A percentile compares a stretch with the other conserved stretches of the same genome.
phyloP scores from a whole-genome alignment of 345 rosid genomes.

The Lumnitzera racemosa region DNA sequence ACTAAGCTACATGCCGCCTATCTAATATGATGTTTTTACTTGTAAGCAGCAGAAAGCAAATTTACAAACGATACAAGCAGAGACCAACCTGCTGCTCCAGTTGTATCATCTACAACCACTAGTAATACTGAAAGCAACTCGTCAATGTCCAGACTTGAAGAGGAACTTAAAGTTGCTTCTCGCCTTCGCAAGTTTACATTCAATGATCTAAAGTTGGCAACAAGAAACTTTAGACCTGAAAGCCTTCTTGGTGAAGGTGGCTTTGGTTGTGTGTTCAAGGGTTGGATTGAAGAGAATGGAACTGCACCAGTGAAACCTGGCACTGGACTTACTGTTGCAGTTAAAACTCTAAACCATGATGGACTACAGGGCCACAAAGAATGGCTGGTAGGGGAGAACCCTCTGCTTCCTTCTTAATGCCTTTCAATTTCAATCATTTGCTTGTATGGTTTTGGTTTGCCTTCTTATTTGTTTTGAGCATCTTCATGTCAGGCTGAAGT shows the following conservation, averaged over 20 bases:
- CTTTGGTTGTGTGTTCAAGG: constrained; percentile 94
- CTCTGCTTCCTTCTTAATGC: too few species aligned
- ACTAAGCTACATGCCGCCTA: too few species aligned
- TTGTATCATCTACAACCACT: constrained; percentile 66
- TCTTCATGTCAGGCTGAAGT: constrained; percentile 61
- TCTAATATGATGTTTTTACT: too few species aligned
- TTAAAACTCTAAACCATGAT: constrained; percentile 94
- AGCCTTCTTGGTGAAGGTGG: constrained; percentile 99
- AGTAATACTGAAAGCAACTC: constrained; percentile 81
- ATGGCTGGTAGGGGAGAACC: constrained; percentile 58
- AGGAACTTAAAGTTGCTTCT: constrained; percentile 77
- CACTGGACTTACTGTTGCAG: constrained; percentile 94
- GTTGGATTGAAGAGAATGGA: constrained; percentile 27
- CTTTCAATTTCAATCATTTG: too few species aligned
- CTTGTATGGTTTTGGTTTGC: constrained; percentile 5
- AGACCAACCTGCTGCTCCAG: constrained; percentile 58
- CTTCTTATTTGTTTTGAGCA: constrained; percentile 1
- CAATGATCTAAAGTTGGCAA: constrained; percentile 86
- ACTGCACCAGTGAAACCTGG: constrained; percentile 98
- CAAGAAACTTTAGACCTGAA: constrained; percentile 93
- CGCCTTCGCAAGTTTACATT: constrained; percentile 76
- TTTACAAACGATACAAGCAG: constrained; percentile 58
- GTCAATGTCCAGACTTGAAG: constrained; percentile 75
- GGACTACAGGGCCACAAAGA: constrained; percentile 99
- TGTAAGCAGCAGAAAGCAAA: constrained; percentile 45